Conservation (phyloP, 148 eudicot species). For the Vaccinium corymbosum region DNA sequence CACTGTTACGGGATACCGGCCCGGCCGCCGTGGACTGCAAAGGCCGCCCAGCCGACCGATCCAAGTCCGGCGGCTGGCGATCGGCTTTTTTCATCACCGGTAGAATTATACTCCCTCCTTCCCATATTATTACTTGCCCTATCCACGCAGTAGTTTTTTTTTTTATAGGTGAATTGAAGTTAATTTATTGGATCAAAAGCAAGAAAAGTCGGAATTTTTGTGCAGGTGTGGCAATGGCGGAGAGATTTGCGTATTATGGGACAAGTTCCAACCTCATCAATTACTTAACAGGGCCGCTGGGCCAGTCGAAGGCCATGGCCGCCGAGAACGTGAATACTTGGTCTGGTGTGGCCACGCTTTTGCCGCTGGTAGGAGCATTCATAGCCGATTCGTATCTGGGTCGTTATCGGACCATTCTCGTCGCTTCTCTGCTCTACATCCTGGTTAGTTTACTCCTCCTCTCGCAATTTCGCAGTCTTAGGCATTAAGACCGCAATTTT, state of each 20-base stretch:
- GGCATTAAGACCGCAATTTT: too few species aligned
- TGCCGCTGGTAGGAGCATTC: slow-evolving; percentile 50
- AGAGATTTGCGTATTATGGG: slow-evolving; percentile 58
- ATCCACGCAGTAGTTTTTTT: too few species aligned
- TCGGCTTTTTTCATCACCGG: slow-evolving; percentile 54
- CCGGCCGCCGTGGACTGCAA: slow-evolving; percentile 38
- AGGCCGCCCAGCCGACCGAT: slow-evolving; percentile 36
- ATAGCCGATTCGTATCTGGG: slow-evolving; percentile 55
- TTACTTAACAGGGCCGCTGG: slow-evolving; percentile 13
- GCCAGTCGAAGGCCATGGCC: slow-evolving; percentile 50
- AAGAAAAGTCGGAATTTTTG: too few species aligned
- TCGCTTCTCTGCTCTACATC: slow-evolving; percentile 44
- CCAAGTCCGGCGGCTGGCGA: slow-evolving; percentile 47
- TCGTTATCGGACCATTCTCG: slow-evolving; percentile 47
- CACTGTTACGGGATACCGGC: slow-evolving; percentile 9
- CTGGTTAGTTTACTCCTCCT: slow-evolving; percentile 28
- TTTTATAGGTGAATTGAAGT: too few species aligned
- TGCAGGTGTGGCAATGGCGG: slow-evolving; percentile 55
- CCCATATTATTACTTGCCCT: too few species aligned
- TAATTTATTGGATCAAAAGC: too few species aligned
- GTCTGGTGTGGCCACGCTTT: slow-evolving; percentile 29
- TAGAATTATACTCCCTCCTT: background rate
- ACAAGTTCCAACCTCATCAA: slow-evolving; percentile 47
- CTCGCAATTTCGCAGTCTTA: too few species aligned
- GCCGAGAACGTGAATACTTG: slow-evolving; percentile 53